These are phyloP conservation scores for Ogataea minuta DNA, from an alignment of 805 yeast genomes.

Conservation along the genomic window DNA sequence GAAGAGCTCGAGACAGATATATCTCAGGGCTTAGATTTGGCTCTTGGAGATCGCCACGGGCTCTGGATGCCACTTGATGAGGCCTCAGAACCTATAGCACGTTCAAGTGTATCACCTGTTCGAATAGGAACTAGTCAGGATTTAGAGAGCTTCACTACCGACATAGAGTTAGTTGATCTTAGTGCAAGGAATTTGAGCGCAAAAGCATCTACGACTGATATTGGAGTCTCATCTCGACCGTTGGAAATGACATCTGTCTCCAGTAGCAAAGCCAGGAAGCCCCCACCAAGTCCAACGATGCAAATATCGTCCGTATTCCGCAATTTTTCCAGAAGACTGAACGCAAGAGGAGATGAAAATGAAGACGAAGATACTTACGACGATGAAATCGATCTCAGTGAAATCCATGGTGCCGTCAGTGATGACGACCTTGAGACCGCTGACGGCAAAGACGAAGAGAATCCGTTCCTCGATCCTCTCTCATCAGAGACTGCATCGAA, in stretches of 20 bases:
- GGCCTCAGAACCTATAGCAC: neutral
- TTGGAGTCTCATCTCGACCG: neutral
- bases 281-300: slow-evolving; percentile 16
- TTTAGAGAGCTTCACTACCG: neutral
- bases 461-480: neutral
- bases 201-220: neutral
- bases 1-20: slow-evolving; percentile 20
- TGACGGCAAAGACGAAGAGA: slow-evolving; percentile 2
- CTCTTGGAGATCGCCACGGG: slow-evolving; percentile 21
- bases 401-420: slow-evolving; percentile 1
- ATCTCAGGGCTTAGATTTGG: slow-evolving; percentile 21
- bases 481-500: neutral
- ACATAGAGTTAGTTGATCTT: slow-evolving; percentile 4
- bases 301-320: slow-evolving; percentile 24
- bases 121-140: slow-evolving; percentile 6
- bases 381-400: slow-evolving; percentile 12
- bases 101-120: neutral
- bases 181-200: too few species aligned
- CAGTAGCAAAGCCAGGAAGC: neutral
- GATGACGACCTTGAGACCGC: slow-evolving; percentile 6
- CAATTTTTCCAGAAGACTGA: slow-evolving; percentile 25
- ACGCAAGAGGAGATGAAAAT: slow-evolving; percentile 22
- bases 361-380: slow-evolving; percentile 1
- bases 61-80: slow-evolving; percentile 24
- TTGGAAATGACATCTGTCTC: slow-evolving; percentile 1